Evolutionary conservation across 805 yeast species (phyloP).

Genomic region (Saccharomycopsis lassenensis): DNA sequence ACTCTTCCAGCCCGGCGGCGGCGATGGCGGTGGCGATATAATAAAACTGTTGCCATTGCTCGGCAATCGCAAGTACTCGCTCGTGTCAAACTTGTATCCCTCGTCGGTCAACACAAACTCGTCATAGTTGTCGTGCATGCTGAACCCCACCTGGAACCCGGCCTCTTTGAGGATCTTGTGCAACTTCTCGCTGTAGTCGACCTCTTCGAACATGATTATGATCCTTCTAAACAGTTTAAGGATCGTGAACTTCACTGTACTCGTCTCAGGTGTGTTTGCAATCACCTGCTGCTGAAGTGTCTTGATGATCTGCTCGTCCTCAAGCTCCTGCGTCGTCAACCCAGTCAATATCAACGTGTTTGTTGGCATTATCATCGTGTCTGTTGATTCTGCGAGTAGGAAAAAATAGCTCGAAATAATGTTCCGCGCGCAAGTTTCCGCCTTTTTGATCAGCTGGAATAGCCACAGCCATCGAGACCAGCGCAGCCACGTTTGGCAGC

Average conservation of each 20-base stretch:
- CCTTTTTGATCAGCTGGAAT: too few species aligned
- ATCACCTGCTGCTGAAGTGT: slow-evolving; percentile 22
- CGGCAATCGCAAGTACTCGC: slow-evolving; percentile 16
- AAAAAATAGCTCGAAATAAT: too few species aligned
- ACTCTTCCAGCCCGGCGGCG: slow-evolving; percentile 18
- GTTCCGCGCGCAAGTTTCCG: too few species aligned
- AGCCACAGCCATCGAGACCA: too few species aligned
- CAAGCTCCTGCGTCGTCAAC: slow-evolving; percentile 17
- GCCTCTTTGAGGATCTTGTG: slow-evolving; percentile 10
- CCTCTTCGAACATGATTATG: slow-evolving; percentile 20
- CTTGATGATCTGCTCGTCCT: slow-evolving; percentile 18
- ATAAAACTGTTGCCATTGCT: slow-evolving; percentile 17
- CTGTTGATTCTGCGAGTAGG: too few species aligned
- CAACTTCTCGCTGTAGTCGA: slow-evolving; percentile 6
- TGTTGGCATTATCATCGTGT: too few species aligned
- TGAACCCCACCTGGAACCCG: slow-evolving; percentile 16
- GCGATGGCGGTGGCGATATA: slow-evolving; percentile 19
- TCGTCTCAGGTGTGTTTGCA: slow-evolving; percentile 12
- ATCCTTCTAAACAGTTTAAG: slow-evolving; percentile 22
- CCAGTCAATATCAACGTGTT: slow-evolving; percentile 24
- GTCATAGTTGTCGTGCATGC: slow-evolving; percentile 15
- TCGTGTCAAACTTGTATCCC: slow-evolving; percentile 15
- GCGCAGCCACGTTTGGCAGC: too few species aligned
- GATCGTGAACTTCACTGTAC: slow-evolving; percentile 22
- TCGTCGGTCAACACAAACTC: slow-evolving; percentile 13